Evolutionary conservation across 1,139 yeast species (phyloP), one percentile per base, ranked within the genome.

Genomic region (Hemisphaericaspora lyxosophila): DNA sequence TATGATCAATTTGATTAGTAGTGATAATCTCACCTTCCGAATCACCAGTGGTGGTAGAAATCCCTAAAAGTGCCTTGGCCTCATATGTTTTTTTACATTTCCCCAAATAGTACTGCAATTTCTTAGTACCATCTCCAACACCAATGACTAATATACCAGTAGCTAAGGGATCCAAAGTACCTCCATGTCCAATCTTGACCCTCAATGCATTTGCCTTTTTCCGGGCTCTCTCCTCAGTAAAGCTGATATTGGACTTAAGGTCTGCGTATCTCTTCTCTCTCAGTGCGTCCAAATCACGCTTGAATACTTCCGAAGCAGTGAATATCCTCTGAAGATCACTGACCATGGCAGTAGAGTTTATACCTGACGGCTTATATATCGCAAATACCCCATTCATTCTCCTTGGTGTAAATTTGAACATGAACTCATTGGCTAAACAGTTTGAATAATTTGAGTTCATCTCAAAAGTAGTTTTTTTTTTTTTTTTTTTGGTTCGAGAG

Each of bases 111-210:
- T 78, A 70, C 41, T 80, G 83, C 33, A 94, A 67, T 55, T 77
- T 70, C 57, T 90, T 92, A 3, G 99, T 94, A 2, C 98, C 98
- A 2, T 69, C 49, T 7, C 97, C 97, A 18, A 94, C 78, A 4
- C 98, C 99, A 42, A 94, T 74, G 2, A 94, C 94, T 42, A 92
- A 61, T 2, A 92, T 92, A 7, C 99, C 99, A 22, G 89, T 81
- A 0, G 99, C 99, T 40, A 88, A 62, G 0, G 97, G 97, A 55
- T 94, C 99, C 32, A 94, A 69, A 0, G 99, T 92, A 5, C 99
- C 99, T 6, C 98, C 99, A 60, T 94, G 99, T 1, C 99, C 99
- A 67, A 92, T 84, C 55, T 94, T 92, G 22, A 90, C 78, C 51
- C 80, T 81, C n/a, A 76, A 62, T 36, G 70, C 65, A 33, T 74